A percentile compares a stretch with the other conserved stretches of the same genome.
These are phyloP conservation scores for Wickerhamomyces canadensis DNA, from an alignment of 805 yeast species.

Conservation along the genomic window DNA sequence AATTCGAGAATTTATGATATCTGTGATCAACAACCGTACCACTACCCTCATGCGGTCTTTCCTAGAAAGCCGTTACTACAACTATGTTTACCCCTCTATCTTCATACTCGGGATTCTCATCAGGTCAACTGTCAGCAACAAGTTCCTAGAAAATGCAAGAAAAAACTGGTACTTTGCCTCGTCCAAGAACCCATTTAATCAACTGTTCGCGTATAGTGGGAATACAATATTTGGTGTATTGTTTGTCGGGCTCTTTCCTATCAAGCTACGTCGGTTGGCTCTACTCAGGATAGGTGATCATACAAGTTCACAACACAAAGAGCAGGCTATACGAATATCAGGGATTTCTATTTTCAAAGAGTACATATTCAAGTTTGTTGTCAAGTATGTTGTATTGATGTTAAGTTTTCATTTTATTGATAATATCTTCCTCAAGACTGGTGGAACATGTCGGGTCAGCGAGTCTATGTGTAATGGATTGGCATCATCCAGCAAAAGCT, in stretches of 20 bases:
- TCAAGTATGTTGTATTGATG: constrained; percentile 22
- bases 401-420: constrained; percentile 28
- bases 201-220: constrained; percentile 32
- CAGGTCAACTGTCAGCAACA: not conserved
- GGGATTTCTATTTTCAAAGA: constrained; percentile 8
- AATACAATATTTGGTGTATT: constrained; percentile 23
- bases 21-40: no score
- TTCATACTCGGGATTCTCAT: constrained; percentile 3
- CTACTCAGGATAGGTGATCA: no score
- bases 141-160: not conserved
- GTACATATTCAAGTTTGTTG: constrained; percentile 20
- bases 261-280: no score
- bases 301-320: no score
- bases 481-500: constrained; percentile 1
- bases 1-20: no score
- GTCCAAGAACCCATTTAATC: constrained; percentile 25
- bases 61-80: constrained; percentile 1
- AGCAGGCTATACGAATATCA: not conserved
- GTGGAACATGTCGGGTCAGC: constrained; percentile 27
- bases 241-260: no score
- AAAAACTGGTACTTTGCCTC: constrained; percentile 10
- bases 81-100: constrained; percentile 6
- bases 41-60: no score
- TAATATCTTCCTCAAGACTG: constrained; percentile 26
- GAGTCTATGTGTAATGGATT: constrained; percentile 8